A percentile compares a stretch with the other conserved stretches of the same genome.
These are phyloP conservation scores for Zasmidium citrigriseum DNA, from an alignment of 2,329 filamentous ascomycete species.

Conservation along the genomic window DNA sequence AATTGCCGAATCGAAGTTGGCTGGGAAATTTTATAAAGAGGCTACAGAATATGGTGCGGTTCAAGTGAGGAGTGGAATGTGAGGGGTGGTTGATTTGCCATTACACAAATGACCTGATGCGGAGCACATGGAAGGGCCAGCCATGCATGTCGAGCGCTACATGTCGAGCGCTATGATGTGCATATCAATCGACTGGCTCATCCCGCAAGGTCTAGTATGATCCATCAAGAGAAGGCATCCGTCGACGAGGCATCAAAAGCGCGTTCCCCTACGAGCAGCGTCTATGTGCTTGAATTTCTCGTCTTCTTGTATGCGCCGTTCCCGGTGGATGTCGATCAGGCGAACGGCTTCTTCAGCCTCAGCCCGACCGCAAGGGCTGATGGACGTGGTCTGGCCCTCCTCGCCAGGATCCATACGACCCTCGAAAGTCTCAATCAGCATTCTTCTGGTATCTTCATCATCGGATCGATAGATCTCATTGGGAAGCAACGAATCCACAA, in stretches of 20 bases:
- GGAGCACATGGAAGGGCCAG: too few species aligned
- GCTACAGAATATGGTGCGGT: conserved; percentile 50
- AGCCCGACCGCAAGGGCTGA: background rate
- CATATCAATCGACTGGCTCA: too few species aligned
- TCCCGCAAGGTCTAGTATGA: too few species aligned
- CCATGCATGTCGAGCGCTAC: too few species aligned
- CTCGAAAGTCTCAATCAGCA: background rate
- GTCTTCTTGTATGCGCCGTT: too few species aligned
- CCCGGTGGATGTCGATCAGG: too few species aligned
- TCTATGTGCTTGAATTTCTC: too few species aligned
- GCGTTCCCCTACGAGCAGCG: too few species aligned
- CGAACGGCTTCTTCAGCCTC: background rate
- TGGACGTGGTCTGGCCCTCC: background rate
- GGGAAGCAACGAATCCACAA: background rate
- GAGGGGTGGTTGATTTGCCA: background rate
- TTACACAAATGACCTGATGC: background rate
- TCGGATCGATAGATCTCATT: background rate
- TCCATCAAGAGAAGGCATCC: too few species aligned
- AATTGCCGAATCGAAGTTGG: conserved; percentile 53
- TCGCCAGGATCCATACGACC: background rate
- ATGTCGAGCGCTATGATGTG: too few species aligned
- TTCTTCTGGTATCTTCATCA: background rate
- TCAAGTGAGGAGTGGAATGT: conserved; percentile 34
- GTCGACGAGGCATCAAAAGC: too few species aligned
- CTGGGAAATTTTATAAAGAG: conserved; percentile 47